phyloP scores from a whole-genome alignment of 441 rosid species.

The Adansonia madagascariensis region DNA sequence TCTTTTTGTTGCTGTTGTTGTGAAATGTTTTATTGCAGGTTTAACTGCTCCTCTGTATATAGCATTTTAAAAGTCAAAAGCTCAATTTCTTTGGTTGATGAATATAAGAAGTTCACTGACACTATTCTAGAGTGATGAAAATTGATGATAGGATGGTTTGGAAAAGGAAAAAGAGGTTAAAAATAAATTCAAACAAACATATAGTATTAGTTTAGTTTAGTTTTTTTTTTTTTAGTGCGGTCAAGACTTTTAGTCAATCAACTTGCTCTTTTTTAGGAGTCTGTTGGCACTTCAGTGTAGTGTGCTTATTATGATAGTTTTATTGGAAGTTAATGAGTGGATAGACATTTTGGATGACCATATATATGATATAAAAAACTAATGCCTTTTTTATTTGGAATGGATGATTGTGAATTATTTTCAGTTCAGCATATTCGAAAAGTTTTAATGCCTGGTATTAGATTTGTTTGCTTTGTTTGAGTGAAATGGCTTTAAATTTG shows the following conservation, averaged over 20 bases:
- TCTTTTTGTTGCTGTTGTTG: not conserved
- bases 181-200: too few relatives aligned
- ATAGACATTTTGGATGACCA: not conserved
- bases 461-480: not conserved
- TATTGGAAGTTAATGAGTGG: not conserved
- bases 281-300: not conserved
- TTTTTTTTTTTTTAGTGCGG: not conserved
- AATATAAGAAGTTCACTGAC: not conserved
- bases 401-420: not conserved
- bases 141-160: too few relatives aligned
- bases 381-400: not conserved
- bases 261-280: not conserved
- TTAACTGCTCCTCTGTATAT: not conserved
- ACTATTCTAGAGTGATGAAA: too few relatives aligned
- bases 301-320: not conserved
- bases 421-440: constrained; percentile 2
- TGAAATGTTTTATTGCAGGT: not conserved
- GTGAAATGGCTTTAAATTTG: not conserved
- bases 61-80: constrained; percentile 3
- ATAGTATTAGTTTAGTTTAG: too few relatives aligned
- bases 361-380: too few relatives aligned
- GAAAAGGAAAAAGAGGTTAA: too few relatives aligned
- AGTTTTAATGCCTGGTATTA: not conserved
- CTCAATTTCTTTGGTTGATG: not conserved
- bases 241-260: not conserved